Evolutionary conservation across 2,329 filamentous ascomycete species (phyloP).

Genomic region (Phialophora tarda): DNA sequence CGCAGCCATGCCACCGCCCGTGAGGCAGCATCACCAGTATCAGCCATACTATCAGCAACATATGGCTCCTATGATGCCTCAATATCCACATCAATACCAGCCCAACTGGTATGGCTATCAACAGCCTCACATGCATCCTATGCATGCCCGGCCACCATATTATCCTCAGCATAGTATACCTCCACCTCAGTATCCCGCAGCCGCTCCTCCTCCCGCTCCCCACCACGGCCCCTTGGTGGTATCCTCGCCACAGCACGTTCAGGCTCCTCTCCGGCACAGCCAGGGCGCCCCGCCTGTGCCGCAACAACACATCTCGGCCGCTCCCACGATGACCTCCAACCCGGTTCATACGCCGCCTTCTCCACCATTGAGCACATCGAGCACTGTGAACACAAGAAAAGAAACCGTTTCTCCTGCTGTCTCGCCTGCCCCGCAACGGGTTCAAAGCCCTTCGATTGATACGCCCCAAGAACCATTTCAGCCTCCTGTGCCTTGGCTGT

Average conservation of each 20-base stretch:
- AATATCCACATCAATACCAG: slow-evolving; percentile 52
- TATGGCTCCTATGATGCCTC: slow-evolving; percentile 59
- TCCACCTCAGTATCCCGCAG: slow-evolving; percentile 45
- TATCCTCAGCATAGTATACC: slow-evolving; percentile 51
- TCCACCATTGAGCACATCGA: slow-evolving; percentile 37
- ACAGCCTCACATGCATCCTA: slow-evolving; percentile 49
- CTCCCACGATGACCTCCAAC: slow-evolving; percentile 42
- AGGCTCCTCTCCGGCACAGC: slow-evolving; percentile 35
- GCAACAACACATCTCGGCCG: slow-evolving; percentile 43
- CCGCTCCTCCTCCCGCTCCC: slow-evolving; percentile 38
- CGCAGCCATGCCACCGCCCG: slow-evolving; percentile 53
- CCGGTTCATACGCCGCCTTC: slow-evolving; percentile 44
- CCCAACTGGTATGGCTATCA: slow-evolving; percentile 53
- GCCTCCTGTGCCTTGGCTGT: slow-evolving; percentile 66
- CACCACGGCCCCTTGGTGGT: slow-evolving; percentile 34
- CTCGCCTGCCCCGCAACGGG: slow-evolving; percentile 44
- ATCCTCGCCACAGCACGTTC: slow-evolving; percentile 35
- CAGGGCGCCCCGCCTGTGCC: slow-evolving; percentile 30
- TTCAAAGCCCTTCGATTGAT: slow-evolving; percentile 35
- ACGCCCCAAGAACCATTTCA: slow-evolving; percentile 53
- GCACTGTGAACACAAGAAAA: slow-evolving; percentile 37
- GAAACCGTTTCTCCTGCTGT: slow-evolving; percentile 36
- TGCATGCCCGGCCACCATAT: slow-evolving; percentile 51
- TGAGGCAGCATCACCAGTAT: slow-evolving; percentile 65
- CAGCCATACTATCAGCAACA: slow-evolving; percentile 62